Conservation (phyloP, 139 green algal species). For the Edaphochlamys debaryana region DNA sequence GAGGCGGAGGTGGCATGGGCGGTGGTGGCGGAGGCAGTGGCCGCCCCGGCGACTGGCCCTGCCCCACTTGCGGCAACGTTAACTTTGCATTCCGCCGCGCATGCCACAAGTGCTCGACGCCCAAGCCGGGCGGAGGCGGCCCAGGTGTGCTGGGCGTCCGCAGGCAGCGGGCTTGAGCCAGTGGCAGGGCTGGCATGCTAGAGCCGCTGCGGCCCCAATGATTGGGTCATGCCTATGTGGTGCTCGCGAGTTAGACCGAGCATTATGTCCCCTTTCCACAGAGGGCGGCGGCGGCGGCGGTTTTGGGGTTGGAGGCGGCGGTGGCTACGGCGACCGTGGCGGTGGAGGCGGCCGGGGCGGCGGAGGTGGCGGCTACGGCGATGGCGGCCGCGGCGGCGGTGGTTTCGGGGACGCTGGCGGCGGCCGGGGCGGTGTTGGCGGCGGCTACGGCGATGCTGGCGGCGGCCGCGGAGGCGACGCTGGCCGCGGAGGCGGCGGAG, state of each 20-base stretch:
- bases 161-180: no score
- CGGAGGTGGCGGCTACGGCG: constrained; percentile 18
- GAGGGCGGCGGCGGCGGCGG: no score
- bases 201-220: no score
- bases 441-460: background rate
- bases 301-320: no score
- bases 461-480: constrained; percentile 26
- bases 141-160: no score
- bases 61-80: constrained; percentile 76
- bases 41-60: constrained; percentile 75
- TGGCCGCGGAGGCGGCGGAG: constrained; percentile 11
- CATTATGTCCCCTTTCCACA: no score
- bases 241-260: no score
- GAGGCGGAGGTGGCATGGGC: constrained; percentile 13
- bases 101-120: constrained; percentile 79
- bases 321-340: constrained; percentile 15
- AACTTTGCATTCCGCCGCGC: constrained; percentile 73
- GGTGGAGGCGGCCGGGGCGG: no score
- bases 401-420: background rate
- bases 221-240: no score
- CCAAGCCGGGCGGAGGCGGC: constrained; percentile 47
- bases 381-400: constrained; percentile 20
- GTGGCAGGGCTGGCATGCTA: no score
- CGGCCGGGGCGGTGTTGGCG: background rate
- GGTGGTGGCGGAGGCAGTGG: constrained; percentile 55